A percentile compares a stretch with the other conserved stretches of the same genome.
Evolutionary conservation across 2,329 filamentous ascomycete species (phyloP).

Genomic region (Diaporthe sp.): DNA sequence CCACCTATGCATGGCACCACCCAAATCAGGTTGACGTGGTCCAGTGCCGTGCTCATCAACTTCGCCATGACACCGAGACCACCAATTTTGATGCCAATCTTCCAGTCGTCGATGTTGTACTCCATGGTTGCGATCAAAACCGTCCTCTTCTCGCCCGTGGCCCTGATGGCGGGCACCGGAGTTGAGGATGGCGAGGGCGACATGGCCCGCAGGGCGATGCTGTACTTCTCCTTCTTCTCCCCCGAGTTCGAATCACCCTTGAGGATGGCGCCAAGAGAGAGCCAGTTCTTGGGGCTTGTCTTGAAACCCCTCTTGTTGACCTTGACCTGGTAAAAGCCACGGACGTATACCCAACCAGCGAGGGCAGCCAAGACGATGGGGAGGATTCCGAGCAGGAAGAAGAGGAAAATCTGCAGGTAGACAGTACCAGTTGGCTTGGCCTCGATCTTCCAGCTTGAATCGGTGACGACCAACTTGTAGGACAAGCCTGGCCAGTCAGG

Average conservation of each 20-base stretch:
- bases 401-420: constrained; percentile 66
- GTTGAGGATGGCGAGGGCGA: constrained; percentile 39
- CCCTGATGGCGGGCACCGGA: constrained; percentile 41
- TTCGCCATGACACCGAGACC: constrained; percentile 80
- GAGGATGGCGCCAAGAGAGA: constrained; percentile 40
- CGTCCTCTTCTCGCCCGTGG: constrained; percentile 54
- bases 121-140: constrained; percentile 80
- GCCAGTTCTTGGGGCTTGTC: constrained; percentile 39
- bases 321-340: constrained; percentile 67
- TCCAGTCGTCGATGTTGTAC: constrained; percentile 80
- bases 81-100: constrained; percentile 79
- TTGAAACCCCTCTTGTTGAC: constrained; percentile 72
- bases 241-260: constrained; percentile 31
- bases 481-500: constrained; percentile 68
- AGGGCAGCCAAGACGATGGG: constrained; percentile 64
- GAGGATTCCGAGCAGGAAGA: constrained; percentile 65
- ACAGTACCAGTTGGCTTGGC: constrained; percentile 67
- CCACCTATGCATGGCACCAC: constrained; percentile 74
- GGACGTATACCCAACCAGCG: constrained; percentile 70
- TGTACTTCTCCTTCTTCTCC: constrained; percentile 48
- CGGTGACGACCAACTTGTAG: constrained; percentile 68
- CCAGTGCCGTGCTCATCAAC: constrained; percentile 76
- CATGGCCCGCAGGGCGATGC: constrained; percentile 41
- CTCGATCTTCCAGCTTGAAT: constrained; percentile 64
- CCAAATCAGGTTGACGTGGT: constrained; percentile 76